Base-by-base conservation (phyloP, 768 basidiomycete genomes). In the Trametes cubensis region DNA sequence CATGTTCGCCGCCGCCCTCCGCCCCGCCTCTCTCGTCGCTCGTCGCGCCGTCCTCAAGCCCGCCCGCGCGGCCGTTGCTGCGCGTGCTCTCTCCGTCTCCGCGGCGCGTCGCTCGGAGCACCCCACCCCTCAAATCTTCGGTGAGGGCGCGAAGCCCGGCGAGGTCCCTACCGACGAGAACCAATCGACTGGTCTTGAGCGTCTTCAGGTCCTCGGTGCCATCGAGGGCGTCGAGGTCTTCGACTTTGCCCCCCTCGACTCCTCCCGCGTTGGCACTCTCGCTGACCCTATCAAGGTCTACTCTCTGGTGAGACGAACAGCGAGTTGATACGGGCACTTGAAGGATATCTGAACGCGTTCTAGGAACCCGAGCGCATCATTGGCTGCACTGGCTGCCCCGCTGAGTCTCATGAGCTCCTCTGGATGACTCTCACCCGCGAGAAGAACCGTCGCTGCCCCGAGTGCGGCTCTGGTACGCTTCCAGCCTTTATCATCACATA, bases 181-280 rank as follows among this genome's bases (percentile, higher is more conserved):
- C 66, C 96, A 99, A 78, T 86, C 95, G 17, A 99, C 96, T 68
- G 96, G 96, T 85, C 81, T 98, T 58, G 95, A 98, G 76, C 93
- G 96, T 76, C 86, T 97, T 72, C 93, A 99, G 77, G 79, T 97
- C 51, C 78, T 98, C 55, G 94, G 90, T 71, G 88, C 94, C 64
- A 79, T 94, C 70, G 86, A 94, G 75, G 95, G 95, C 57, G 78
- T 94, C 55, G 88, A 92, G 46, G 85, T 94, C 54, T 99, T 99
- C 78, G 94, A 98, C 74, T 82, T 88, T 71, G 83, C 85, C 61
- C 90, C 94, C 38, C 82, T 97, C 66, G 89, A 94, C 71, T 78
- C 94, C 58, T 89, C 87, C 76, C 85, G 91, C 70, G 76, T 94
- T 73, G 96, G 96, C 66, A 98, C 96, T 56, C 82, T 90, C 71